Evolutionary conservation across 352 stramenopile genomes (phyloP), one percentile per base, ranked within the genome.

Genomic region (Peronospora belbahrii): DNA sequence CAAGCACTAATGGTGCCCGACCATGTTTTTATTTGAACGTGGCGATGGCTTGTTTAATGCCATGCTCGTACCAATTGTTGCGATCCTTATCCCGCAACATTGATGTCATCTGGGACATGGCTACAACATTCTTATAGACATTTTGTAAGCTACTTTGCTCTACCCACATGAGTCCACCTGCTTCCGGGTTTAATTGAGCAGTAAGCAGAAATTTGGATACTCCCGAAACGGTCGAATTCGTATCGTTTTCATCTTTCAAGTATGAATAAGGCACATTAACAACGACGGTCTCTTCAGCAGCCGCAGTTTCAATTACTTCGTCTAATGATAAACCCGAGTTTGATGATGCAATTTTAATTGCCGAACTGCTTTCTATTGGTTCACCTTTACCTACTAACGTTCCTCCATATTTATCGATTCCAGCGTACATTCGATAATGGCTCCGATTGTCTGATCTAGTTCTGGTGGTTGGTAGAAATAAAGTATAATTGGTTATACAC

Each of bases 71-170:
- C 51, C 75, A 83, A n/a, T 51, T 23, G 51, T 90, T 90, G 47
- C 82, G 72, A 56, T 89, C 74, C 9, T 46, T 47, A 53, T 94
- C 79, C 31, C 74, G 70, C 23, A 94, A 67, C 82, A 94, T 94
- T 32, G 82, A 91, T 6, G 76, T 88, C 82, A 94, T 94, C 45
- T 94, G 82, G 5, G 73, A 88, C 78, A 89, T 94, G 25, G 74
- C 70, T 24, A 94, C 67, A 15, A 85, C 78, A 36, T 88, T 88
- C 62, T 85, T 83, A 62, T 88, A 88, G 23, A 65, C 69, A 28
- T 74, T 60, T n/a, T 72, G 58, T 1, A 68, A 48, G 28, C 73
- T 71, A 9, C 67, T 65, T 23, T 86, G 72, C 43, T 91, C 70
- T 24, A 88, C 65, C 78, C 78, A 90, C 78, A 90, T 90, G 55